phyloP scores from a whole-genome alignment of 441 rosid species.

The Aquilaria agallochum region DNA sequence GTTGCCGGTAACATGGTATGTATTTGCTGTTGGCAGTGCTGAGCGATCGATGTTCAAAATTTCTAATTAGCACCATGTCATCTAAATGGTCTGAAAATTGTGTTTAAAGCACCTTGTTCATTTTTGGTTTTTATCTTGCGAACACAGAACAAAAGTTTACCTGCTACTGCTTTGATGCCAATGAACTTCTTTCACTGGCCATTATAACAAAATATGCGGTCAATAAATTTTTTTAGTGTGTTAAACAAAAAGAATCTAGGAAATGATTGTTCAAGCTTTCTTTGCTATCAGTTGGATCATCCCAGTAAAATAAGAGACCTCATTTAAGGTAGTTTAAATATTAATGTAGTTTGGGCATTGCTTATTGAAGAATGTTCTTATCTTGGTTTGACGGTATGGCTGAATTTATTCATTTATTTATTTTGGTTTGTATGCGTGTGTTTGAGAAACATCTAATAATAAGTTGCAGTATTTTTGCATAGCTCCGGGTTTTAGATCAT shows the following conservation, averaged over 20 bases:
- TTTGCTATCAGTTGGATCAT: slow-evolving; percentile 56
- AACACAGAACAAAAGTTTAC: too few species aligned
- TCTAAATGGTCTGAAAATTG: too few species aligned
- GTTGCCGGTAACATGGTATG: slow-evolving; percentile 78
- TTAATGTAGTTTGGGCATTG: slow-evolving; percentile 91
- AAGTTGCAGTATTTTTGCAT: slow-evolving; percentile 81
- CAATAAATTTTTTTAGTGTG: slow-evolving; percentile 5
- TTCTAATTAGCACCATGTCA: too few species aligned
- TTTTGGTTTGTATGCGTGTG: slow-evolving; percentile 17
- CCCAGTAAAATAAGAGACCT: slow-evolving; percentile 36
- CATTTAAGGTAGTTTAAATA: slow-evolving; percentile 48
- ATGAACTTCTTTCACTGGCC: neutral
- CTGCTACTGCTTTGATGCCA: too few species aligned
- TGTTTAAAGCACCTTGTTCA: too few species aligned
- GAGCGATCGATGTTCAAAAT: too few species aligned
- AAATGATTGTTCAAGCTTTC: slow-evolving; percentile 22
- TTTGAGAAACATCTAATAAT: slow-evolving; percentile 41
- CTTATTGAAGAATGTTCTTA: slow-evolving; percentile 93
- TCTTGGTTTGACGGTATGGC: slow-evolving; percentile 88
- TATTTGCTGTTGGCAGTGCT: neutral
- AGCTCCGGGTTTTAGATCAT: slow-evolving; percentile 98
- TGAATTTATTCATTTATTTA: slow-evolving; percentile 13
- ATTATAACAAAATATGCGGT: slow-evolving; percentile 1
- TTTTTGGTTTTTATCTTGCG: too few species aligned
- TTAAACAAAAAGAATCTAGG: slow-evolving; percentile 10